Base-by-base conservation (phyloP, 176 grass and related monocot species). In the Oryza nivara region DNA sequence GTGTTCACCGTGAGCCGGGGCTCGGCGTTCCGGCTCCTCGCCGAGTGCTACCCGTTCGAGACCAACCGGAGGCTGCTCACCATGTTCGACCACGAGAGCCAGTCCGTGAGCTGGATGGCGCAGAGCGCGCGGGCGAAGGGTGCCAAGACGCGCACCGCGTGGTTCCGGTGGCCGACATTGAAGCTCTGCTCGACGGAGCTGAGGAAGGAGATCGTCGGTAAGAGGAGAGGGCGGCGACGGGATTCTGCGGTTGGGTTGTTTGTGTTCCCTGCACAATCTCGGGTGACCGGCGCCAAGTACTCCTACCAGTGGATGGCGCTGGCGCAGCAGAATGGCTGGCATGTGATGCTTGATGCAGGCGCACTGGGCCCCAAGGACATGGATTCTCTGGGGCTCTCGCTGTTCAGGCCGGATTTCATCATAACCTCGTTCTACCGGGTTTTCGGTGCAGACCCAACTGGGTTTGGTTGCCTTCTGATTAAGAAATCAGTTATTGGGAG, bases 261-360 rank as follows among this genome's bases (percentile, higher is more conserved):
- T 69, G 97, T 96, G 81, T 99, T 99, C 78, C 97, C 97, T 36
- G 97, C 88, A 11, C 97, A 99, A 64, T 99, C 97, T 54, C 92
- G 97, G 48, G 97, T 99, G 69, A 99, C 97, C 0, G 97, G 97
- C 0, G 93, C 97, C 67, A 99, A 99, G 87, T 99, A 99, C 78
- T 96, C 97, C 17, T 99, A 99, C 78, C 97, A 99, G 56, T 99
- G 97, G 97, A 99, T 99, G 97, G 97, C 97, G 5, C 65, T 99
- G 81, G 97, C 97, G 0, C 97, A 99, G 80, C 97, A 99, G 91
- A 99, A 96, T 84, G 92, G 91, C 65, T 99, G 97, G 97, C 97
- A 99, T 88, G 97, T 99, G 14, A 90, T 99, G 88, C 90, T 99
- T 66, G 97, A 99, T 73, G 97, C 97, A 0, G 97, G 97, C 48